Conservation (phyloP, 345 rosid species). For the Citrus trifoliata region DNA sequence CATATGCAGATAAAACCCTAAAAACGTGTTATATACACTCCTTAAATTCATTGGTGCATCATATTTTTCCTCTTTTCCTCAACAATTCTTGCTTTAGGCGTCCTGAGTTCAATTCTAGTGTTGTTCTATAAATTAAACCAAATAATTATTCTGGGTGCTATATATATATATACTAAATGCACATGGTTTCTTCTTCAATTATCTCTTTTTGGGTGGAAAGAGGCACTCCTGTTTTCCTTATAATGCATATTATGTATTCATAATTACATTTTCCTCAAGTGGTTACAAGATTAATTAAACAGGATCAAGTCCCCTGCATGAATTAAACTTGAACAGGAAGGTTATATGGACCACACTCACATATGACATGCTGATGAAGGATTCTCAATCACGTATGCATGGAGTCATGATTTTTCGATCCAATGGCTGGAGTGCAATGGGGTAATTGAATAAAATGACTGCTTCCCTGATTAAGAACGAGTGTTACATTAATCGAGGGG, state of each 20-base stretch:
- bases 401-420: neutral
- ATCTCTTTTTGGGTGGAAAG: too few relatives aligned
- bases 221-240: neutral
- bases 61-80: too few relatives aligned
- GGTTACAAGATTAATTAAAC: neutral
- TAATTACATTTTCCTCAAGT: neutral
- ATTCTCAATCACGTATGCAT: neutral
- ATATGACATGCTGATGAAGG: neutral
- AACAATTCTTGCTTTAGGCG: too few relatives aligned
- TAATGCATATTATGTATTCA: neutral
- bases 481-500: too few relatives aligned
- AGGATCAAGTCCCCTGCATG: neutral
- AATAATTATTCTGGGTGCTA: too few relatives aligned
- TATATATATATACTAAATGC: too few relatives aligned
- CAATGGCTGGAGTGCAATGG: neutral
- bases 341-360: slow-evolving; percentile 12
- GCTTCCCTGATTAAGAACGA: neutral
- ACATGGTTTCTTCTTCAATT: neutral
- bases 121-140: too few relatives aligned
- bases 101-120: too few relatives aligned
- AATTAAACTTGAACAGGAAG: neutral
- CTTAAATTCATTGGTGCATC: too few relatives aligned
- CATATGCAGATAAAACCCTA: too few relatives aligned
- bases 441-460: neutral
- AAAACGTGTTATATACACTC: too few relatives aligned